A percentile compares a stretch with the other conserved stretches of the same genome.
phyloP scores from a whole-genome alignment of 257 asterid species.

The Jacaranda mimosifolia region DNA sequence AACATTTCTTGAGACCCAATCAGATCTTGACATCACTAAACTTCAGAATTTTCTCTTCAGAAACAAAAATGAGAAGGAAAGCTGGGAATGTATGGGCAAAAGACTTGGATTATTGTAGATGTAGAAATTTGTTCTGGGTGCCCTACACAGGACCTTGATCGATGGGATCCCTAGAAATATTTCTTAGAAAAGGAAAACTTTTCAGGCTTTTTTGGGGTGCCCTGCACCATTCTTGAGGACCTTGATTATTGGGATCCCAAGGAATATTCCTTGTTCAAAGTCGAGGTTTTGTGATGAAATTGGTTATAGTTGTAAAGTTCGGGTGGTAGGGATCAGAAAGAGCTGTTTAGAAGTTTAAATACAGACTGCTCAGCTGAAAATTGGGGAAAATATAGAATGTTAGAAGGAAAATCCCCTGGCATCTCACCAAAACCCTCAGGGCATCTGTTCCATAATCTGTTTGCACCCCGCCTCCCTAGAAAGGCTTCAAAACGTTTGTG shows the following conservation, averaged over 20 bases:
- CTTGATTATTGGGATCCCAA: constrained; percentile 1
- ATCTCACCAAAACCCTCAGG: constrained; percentile 11
- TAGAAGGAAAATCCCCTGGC: constrained; percentile 2
- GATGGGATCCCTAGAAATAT: too few relatives aligned
- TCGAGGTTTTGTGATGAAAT: neutral
- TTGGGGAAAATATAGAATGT: neutral
- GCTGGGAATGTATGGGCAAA: neutral
- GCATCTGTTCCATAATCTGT: too few relatives aligned
- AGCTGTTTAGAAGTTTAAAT: neutral
- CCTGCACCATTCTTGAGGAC: neutral
- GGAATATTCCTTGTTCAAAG: neutral
- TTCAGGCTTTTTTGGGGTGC: too few relatives aligned
- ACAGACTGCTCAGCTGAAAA: neutral
- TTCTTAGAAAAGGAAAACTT: too few relatives aligned
- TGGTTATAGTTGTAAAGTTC: neutral
- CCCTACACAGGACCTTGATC: neutral
- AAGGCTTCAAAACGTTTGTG: too few relatives aligned
- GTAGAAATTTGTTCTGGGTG: neutral
- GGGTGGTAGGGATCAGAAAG: neutral
- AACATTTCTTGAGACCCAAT: neutral
- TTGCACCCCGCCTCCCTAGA: too few relatives aligned
- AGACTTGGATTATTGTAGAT: constrained; percentile 9
- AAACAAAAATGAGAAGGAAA: constrained; percentile 17
- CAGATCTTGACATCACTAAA: too few relatives aligned
- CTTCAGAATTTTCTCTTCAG: neutral